Conservation (phyloP, 352 stramenopile genomes). For the Phytopythium kandeliae region DNA sequence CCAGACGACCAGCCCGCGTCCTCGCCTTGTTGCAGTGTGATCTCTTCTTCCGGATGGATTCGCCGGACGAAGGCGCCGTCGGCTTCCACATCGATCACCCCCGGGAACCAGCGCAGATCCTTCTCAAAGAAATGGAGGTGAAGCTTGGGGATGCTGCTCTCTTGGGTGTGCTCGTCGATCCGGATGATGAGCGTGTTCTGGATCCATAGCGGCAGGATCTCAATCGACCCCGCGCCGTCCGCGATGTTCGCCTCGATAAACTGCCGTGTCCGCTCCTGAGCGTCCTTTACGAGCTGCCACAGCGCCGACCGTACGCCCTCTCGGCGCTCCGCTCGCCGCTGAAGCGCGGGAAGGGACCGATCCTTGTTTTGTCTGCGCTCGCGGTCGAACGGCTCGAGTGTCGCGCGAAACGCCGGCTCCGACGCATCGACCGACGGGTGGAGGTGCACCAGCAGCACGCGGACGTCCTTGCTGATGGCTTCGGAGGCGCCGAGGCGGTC, state of each 20-base stretch:
- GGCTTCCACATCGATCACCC: constrained; percentile 34
- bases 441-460: constrained; percentile 37
- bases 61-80: constrained; percentile 23
- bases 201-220: constrained; percentile 40
- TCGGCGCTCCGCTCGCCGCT: constrained; percentile 9
- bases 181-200: constrained; percentile 53
- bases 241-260: constrained; percentile 19
- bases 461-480: neutral
- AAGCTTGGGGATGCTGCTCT: neutral
- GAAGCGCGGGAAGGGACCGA: neutral
- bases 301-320: constrained; percentile 13
- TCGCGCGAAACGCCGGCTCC: neutral
- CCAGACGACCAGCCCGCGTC: neutral
- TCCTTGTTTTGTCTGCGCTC: neutral
- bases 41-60: constrained; percentile 10
- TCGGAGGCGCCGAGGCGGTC: neutral
- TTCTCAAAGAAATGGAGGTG: constrained; percentile 14
- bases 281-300: constrained; percentile 9
- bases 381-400: neutral
- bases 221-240: neutral
- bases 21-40: constrained; percentile 4
- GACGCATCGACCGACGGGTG: constrained; percentile 19
- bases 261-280: constrained; percentile 14
- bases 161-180: constrained; percentile 4
- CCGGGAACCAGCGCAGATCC: constrained; percentile 27